phyloP scores from a whole-genome alignment of 176 grass and related monocot species.

The Aegilops tauschii region DNA sequence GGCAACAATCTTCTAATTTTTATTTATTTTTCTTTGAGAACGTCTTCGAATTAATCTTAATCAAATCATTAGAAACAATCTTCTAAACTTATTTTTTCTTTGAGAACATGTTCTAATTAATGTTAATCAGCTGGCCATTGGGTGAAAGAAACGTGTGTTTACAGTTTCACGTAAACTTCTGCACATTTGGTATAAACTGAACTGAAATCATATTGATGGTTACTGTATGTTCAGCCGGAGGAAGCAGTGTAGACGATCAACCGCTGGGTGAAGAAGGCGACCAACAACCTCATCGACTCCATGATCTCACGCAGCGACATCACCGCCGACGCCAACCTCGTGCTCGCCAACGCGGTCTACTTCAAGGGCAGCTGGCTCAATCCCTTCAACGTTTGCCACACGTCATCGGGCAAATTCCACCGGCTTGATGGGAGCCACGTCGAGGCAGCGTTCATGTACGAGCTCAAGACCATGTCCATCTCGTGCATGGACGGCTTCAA shows the following conservation, averaged over 20 bases:
- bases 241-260: background rate
- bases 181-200: background rate
- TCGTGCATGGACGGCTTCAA: conserved; percentile 8
- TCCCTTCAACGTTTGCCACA: background rate
- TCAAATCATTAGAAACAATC: too few species aligned
- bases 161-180: background rate
- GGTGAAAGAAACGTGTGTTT: background rate
- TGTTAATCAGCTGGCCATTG: too few species aligned
- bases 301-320: background rate
- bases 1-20: too few species aligned
- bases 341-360: background rate
- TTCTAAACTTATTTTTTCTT: too few species aligned
- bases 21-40: too few species aligned
- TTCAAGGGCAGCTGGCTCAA: conserved; percentile 6
- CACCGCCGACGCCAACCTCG: background rate
- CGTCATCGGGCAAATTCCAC: background rate
- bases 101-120: too few species aligned
- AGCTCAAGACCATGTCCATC: background rate
- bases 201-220: background rate
- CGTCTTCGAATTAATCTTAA: too few species aligned
- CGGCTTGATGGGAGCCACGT: background rate
- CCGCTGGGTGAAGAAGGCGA: background rate
- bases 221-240: background rate
- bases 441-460: background rate
- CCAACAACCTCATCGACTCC: conserved; percentile 2